These are phyloP conservation scores for Powellomyces hirtus DNA, from an alignment of 192 early-diverging fungal genomes.

Conservation along the genomic window DNA sequence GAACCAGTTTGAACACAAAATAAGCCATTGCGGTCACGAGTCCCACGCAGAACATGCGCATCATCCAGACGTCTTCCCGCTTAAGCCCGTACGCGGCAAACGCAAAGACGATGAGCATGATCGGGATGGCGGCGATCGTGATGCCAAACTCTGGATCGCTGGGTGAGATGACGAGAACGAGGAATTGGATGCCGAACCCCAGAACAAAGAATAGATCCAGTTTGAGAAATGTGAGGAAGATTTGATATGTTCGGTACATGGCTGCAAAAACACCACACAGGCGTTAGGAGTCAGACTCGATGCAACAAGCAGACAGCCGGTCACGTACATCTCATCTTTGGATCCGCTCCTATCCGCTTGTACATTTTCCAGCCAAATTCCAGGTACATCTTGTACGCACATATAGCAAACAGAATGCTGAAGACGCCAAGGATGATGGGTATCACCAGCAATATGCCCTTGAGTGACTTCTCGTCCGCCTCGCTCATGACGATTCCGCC, in stretches of 20 bases:
- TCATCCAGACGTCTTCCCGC: constrained; percentile 58
- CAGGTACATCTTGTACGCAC: constrained; percentile 43
- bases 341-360: constrained; percentile 56
- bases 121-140: constrained; percentile 57
- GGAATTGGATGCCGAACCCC: constrained; percentile 66
- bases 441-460: constrained; percentile 45
- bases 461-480: background rate
- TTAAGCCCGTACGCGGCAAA: constrained; percentile 68
- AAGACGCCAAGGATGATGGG: constrained; percentile 58
- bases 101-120: constrained; percentile 57
- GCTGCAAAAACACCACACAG: constrained; percentile 21
- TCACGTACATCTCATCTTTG: constrained; percentile 45
- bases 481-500: constrained; percentile 8
- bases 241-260: constrained; percentile 60
- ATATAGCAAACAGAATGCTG: constrained; percentile 35
- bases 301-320: constrained; percentile 83
- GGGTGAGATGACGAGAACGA: constrained; percentile 55
- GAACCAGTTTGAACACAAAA: constrained; percentile 65
- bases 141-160: constrained; percentile 39
- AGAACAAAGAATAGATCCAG: constrained; percentile 79
- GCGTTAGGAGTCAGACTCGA: constrained; percentile 10
- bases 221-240: constrained; percentile 77
- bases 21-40: constrained; percentile 61
- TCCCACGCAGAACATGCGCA: constrained; percentile 56
- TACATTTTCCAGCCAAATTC: constrained; percentile 59